Percentiles rank a stretch among this genome's conserved stretches.
phyloP scores from a whole-genome alignment of 192 early-diverging fungal species.

The Radiomyces spectabilis region DNA sequence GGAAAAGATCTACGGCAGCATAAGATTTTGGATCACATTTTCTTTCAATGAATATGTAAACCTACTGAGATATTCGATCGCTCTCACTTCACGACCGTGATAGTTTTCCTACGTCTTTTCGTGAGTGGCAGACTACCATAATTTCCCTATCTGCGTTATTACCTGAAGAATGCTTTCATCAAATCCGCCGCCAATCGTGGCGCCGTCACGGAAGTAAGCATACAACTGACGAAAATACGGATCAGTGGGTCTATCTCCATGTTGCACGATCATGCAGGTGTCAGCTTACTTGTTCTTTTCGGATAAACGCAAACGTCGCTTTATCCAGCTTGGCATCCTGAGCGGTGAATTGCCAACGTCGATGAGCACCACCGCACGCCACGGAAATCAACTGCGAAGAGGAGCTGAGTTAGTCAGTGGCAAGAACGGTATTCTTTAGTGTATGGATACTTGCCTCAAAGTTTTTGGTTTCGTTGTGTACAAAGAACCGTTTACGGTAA shows the following conservation, averaged over 20 bases:
- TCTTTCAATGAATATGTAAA: no score
- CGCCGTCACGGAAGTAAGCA: constrained; percentile 34
- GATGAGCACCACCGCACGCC: constrained; percentile 65
- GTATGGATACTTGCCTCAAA: constrained; percentile 38
- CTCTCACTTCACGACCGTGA: constrained; percentile 59
- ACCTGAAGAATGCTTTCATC: constrained; percentile 50
- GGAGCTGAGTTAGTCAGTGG: not conserved
- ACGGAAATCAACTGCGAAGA: constrained; percentile 47
- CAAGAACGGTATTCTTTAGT: not conserved
- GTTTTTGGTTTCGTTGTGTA: constrained; percentile 59
- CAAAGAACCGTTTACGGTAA: constrained; percentile 63
- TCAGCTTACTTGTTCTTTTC: constrained; percentile 38
- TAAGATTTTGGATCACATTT: no score
- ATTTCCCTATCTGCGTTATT: not conserved
- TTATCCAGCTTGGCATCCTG: constrained; percentile 38
- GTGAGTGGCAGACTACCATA: not conserved
- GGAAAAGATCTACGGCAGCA: no score
- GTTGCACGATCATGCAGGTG: not conserved
- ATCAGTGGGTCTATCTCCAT: not conserved
- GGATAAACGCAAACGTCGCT: constrained; percentile 51
- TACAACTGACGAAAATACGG: constrained; percentile 20
- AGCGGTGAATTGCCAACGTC: constrained; percentile 60
- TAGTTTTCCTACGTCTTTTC: constrained; percentile 25
- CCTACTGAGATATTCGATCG: constrained; percentile 38
- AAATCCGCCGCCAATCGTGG: constrained; percentile 33